Evolutionary conservation across 495 filamentous ascomycete species (phyloP), one percentile per base, ranked within the genome.

Genomic region (Penicillium diatomitis): DNA sequence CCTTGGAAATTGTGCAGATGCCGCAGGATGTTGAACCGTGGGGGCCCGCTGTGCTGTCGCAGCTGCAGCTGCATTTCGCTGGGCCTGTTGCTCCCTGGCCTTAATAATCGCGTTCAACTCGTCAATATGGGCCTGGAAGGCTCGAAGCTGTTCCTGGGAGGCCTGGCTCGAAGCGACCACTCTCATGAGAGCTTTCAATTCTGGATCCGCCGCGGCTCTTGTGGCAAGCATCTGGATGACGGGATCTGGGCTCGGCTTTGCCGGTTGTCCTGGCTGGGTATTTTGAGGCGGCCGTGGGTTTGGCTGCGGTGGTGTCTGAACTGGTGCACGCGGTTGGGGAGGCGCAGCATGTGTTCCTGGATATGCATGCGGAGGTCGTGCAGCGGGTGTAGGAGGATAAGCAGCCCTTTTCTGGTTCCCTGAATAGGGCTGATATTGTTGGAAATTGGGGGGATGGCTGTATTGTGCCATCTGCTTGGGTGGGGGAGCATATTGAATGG

Each of bases 151-250:
- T 32, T 84, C 77, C 44, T 80, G 79, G 3, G 79, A 78, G 3
- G 94, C 94, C 49, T 88, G 81, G 20, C 90, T 92, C 28, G 85
- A 83, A 4, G 94, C 94, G 6, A 99, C 94, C 8, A 90, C 82
- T 57, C 88, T 85, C 94, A 99, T 99, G 8, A 99, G 75, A n/a
- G 83, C 82, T 56, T 96, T 90, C n/a, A 99, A 73, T 41, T 89
- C 79, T 2, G 86, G 83, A 61, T 99, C 87, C 11, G 85, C 82
- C 1, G 87, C 86, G 10, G 94, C 94, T 55, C 81, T 79, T 51
- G 88, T 87, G 3, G 94, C 94, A 38, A 99, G 69, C 63, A 89
- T 88, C 47, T 95, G 86, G 48, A 99, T 99, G 38, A 99, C 94
- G 3, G 94, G 94, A 63, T 99, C 94, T 3, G 86, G 80, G 37